Conservation (phyloP, 2,329 filamentous ascomycete genomes). For the Gaeumannomyces tritici region DNA sequence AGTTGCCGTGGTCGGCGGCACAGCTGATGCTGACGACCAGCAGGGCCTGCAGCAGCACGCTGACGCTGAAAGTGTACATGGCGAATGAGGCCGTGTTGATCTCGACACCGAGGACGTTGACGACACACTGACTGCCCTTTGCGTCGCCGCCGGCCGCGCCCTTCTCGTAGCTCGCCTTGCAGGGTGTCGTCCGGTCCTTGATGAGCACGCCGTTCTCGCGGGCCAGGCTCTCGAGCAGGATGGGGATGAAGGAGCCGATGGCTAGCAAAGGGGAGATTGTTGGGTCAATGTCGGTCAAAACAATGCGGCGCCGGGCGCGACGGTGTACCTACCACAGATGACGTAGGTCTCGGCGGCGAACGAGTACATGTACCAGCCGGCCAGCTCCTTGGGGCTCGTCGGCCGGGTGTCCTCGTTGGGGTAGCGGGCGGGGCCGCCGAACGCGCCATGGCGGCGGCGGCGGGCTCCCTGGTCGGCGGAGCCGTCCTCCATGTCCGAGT, state of each 20-base stretch:
- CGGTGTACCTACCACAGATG: slow-evolving; percentile 63
- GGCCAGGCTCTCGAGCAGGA: slow-evolving; percentile 86
- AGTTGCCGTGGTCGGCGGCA: slow-evolving; percentile 87
- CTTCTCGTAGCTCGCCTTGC: slow-evolving; percentile 53
- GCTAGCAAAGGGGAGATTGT: slow-evolving; percentile 6
- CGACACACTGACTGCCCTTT: slow-evolving; percentile 61
- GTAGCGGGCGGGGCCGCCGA: slow-evolving; percentile 38
- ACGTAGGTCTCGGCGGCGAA: slow-evolving; percentile 97
- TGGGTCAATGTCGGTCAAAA: not conserved
- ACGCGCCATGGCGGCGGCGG: slow-evolving; percentile 9
- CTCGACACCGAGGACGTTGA: slow-evolving; percentile 71
- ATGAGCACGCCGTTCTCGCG: slow-evolving; percentile 84
- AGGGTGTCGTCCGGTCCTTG: slow-evolving; percentile 66
- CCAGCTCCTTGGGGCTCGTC: slow-evolving; percentile 78
- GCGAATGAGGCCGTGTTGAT: slow-evolving; percentile 93
- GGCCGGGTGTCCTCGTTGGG: slow-evolving; percentile 78
- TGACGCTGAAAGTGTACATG: slow-evolving; percentile 96
- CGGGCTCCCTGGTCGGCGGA: slow-evolving; percentile 8
- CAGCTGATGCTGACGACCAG: slow-evolving; percentile 94
- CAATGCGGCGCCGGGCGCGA: no score
- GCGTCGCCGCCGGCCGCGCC: slow-evolving; percentile 20
- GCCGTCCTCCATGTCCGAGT: slow-evolving; percentile 21
- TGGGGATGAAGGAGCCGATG: slow-evolving; percentile 80
- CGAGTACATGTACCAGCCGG: slow-evolving; percentile 92
- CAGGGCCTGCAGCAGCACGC: slow-evolving; percentile 79